Percentiles rank a stretch among this genome's conserved stretches.
phyloP scores from a whole-genome alignment of 129 eudicot genomes.

The Artemisia argyi region DNA sequence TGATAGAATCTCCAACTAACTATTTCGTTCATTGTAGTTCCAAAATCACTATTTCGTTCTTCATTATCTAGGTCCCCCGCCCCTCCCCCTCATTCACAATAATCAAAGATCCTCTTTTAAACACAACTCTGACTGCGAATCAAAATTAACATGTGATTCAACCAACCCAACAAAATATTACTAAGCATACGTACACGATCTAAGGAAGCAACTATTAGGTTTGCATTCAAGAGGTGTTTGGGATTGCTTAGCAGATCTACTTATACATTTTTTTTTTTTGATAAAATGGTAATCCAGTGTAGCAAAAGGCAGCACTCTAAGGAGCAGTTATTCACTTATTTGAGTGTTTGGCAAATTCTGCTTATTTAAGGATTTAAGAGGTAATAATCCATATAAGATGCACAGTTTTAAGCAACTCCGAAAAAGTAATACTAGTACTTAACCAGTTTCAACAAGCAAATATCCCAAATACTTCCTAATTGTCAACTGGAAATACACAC shows the following conservation, averaged over 20 bases:
- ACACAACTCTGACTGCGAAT: conserved; percentile 25
- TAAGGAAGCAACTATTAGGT: neutral
- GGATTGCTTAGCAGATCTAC: no score
- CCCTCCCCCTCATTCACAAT: conserved; percentile 54
- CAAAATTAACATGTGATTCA: conserved; percentile 21
- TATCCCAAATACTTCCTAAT: neutral
- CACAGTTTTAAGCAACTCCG: neutral
- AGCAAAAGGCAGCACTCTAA: neutral
- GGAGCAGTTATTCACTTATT: neutral
- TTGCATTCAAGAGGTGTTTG: neutral
- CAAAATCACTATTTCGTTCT: conserved; percentile 43
- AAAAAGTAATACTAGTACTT: no score
- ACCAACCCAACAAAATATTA: neutral
- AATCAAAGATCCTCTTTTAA: conserved; percentile 8
- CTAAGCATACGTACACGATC: neutral
- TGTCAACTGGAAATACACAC: no score
- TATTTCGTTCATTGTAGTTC: conserved; percentile 80
- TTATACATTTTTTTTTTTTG: no score
- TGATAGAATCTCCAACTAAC: no score
- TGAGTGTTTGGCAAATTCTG: neutral
- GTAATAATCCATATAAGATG: neutral
- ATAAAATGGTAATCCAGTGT: no score
- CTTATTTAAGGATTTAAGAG: no score
- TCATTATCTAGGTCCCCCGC: conserved; percentile 54
- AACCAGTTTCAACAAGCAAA: neutral